Evolutionary conservation across 306 rosid species (phyloP), one percentile per base, ranked within the genome.

Genomic region (Dalbergia oliveri): DNA sequence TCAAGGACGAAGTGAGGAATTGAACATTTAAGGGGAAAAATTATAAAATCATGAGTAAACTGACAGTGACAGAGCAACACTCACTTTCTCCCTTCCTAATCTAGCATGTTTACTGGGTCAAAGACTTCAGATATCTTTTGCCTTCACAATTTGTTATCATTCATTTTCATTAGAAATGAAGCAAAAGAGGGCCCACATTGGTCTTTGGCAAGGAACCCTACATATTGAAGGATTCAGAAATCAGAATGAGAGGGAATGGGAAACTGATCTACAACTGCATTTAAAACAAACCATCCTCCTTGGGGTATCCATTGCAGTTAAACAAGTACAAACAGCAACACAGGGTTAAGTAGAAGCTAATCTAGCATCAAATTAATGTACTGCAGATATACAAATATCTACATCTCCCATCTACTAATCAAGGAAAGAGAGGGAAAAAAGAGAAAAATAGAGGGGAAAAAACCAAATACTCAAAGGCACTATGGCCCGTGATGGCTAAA

Each of bases 201-300:
- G 9, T 63, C 49, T 45, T 21, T n/a, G 35, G 69, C 10, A 56
- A 57, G 68, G 41, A 35, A 13, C 43, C 47, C 82, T 41, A 43
- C 11, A 31, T 8, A 56, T 78, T 37, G 41, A 69, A 68, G 57
- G 39, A 69, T 12, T 26, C 31, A 26, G 31, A 26, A 26, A 26
- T 14, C 60, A 12, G 4, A 49, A 37, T 37, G 41, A 37, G 5
- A 37, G 41, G 41, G 41, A 37, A 69, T 47, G 57, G 44, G 47
- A 13, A 21, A 13, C 8, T 68, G 35, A 45, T 44, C 11, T 43
- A 45, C 37, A 68, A 68, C 49, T 12, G 50, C 57, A 67, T 10
- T 41, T 68, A 41, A 35, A 78, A 45, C 39, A 67, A 78, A 43
- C 13, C 4, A 45, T 23, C 76, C 12, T n/a, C 16, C 82, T 5